Conservation (phyloP, 108 stramenopile genomes). For the Pseudonitzschia multiseries region DNA sequence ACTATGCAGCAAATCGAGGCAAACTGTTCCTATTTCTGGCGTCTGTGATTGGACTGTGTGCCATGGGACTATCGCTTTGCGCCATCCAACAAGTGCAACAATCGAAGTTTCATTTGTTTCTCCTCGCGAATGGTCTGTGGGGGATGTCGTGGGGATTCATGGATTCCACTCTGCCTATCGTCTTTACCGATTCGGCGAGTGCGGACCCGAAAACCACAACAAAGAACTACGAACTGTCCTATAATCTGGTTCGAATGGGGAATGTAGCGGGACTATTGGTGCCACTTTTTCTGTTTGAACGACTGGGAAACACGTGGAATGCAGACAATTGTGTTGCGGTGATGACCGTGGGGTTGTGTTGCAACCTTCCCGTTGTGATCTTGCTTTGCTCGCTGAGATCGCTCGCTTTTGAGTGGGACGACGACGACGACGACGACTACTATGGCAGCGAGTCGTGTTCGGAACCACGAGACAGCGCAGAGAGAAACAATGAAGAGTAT, state of each 20-base stretch:
- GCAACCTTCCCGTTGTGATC: conserved; percentile 18
- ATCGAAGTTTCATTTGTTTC: not conserved
- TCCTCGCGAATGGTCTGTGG: conserved; percentile 9
- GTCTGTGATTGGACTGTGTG: conserved; percentile 6
- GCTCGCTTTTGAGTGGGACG: conserved; percentile 7
- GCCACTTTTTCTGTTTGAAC: conserved; percentile 13
- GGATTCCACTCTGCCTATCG: not conserved
- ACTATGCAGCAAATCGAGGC: not conserved
- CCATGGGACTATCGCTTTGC: conserved; percentile 4
- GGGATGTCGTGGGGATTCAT: conserved; percentile 6
- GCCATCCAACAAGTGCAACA: no score
- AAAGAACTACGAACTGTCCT: conserved; percentile 5
- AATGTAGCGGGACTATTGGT: conserved; percentile 15
- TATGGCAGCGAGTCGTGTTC: not conserved
- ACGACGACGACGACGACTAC: no score
- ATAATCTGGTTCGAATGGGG: conserved; percentile 16
- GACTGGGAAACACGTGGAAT: conserved; percentile 27
- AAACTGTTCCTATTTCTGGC: conserved; percentile 2
- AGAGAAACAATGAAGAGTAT: not conserved
- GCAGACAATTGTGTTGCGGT: conserved; percentile 19
- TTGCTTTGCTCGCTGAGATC: conserved; percentile 16
- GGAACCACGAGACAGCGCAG: not conserved
- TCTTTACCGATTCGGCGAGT: conserved; percentile 2
- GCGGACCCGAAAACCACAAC: not conserved
- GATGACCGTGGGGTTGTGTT: conserved; percentile 13